phyloP scores from a whole-genome alignment of 805 yeast species.

The Pichia eremophila region DNA sequence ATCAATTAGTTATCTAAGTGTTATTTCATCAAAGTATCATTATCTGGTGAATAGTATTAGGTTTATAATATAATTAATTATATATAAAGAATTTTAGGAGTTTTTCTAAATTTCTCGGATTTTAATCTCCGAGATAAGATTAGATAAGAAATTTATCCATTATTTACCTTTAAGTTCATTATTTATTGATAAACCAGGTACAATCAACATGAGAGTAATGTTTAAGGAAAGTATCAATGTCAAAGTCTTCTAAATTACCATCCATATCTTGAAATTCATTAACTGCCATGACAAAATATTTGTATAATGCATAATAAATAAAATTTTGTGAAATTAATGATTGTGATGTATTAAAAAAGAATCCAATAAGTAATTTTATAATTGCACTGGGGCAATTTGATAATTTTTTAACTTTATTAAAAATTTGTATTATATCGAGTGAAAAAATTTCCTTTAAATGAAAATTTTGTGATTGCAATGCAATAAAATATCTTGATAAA shows the following conservation, averaged over 20 bases:
- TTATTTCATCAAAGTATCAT: too few species aligned
- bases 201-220: conserved; percentile 6
- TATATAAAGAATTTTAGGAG: too few species aligned
- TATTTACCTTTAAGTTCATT: too few species aligned
- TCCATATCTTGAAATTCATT: conserved; percentile 7
- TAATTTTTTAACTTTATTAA: conserved; percentile 9
- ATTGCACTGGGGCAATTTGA: conserved; percentile 13
- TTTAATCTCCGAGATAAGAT: not conserved
- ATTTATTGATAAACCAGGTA: conserved; percentile 6
- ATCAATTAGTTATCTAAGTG: too few species aligned
- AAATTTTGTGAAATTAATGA: conserved; percentile 20
- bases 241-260: conserved; percentile 1
- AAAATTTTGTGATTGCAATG: not conserved
- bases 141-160: too few species aligned
- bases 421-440: conserved; percentile 1
- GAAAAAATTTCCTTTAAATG: not conserved
- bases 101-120: too few species aligned
- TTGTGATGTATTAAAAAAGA: conserved; percentile 23
- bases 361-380: conserved; percentile 18
- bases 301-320: conserved; percentile 21
- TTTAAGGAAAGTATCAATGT: conserved; percentile 3
- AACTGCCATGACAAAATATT: conserved; percentile 13
- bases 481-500: conserved; percentile 3
- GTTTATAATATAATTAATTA: too few species aligned
- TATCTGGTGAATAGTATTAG: too few species aligned